Conservation (phyloP, 176 grass and related monocot species). For the Oryza glaberrima region DNA sequence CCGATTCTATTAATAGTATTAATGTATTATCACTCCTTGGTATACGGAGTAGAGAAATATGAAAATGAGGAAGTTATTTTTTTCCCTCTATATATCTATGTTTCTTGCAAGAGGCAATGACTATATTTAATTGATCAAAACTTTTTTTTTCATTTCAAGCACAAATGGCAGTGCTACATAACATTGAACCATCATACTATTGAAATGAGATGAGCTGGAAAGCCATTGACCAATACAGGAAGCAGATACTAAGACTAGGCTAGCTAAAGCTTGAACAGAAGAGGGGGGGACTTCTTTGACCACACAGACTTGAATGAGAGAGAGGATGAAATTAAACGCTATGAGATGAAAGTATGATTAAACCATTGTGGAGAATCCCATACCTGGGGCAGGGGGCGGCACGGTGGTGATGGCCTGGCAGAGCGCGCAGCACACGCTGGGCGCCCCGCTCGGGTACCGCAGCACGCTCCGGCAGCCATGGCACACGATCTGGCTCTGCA, state of each 20-base stretch:
- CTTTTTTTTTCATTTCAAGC: background rate
- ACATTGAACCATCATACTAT: background rate
- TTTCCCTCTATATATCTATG: background rate
- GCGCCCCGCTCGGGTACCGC: slow-evolving; percentile 70
- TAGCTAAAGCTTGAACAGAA: background rate
- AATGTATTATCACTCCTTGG: background rate
- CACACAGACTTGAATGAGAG: background rate
- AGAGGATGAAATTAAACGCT: slow-evolving; percentile 8
- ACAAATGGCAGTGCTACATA: background rate
- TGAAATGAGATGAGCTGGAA: background rate
- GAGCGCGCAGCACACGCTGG: slow-evolving; percentile 76
- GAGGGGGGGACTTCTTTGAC: background rate
- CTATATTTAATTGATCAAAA: background rate
- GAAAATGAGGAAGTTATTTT: background rate
- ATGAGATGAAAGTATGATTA: background rate
- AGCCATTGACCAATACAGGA: background rate
- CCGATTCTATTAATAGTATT: background rate
- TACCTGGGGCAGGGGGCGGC: slow-evolving; percentile 53
- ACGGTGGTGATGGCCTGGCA: slow-evolving; percentile 74
- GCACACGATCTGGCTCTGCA: slow-evolving; percentile 92
- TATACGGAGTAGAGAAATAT: background rate
- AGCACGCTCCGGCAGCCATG: slow-evolving; percentile 69
- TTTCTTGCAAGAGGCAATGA: background rate
- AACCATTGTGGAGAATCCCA: background rate
- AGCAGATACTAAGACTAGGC: background rate